phyloP scores from a whole-genome alignment of 208 protist genomes.

The Leishmania martiniquensis region DNA sequence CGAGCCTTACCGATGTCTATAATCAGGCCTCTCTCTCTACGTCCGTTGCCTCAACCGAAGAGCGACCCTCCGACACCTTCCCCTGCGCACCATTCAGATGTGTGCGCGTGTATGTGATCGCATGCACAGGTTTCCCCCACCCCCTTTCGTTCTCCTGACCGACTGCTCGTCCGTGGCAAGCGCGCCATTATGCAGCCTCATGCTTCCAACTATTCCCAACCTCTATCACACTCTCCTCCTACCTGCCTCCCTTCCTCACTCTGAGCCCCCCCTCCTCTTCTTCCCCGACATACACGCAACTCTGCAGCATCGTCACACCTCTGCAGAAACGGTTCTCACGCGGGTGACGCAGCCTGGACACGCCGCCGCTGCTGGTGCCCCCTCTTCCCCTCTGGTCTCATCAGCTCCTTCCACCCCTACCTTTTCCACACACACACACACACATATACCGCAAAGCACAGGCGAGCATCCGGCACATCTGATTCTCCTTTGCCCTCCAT shows the following conservation, averaged over 20 bases:
- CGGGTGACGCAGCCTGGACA: background rate
- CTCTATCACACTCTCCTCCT: background rate
- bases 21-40: constrained; percentile 5
- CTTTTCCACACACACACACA: background rate
- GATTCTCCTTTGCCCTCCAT: background rate
- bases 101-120: background rate
- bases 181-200: background rate
- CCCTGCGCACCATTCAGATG: background rate
- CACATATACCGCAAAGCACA: background rate
- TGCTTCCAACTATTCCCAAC: background rate
- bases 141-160: background rate
- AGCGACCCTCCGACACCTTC: background rate
- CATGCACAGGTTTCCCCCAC: background rate
- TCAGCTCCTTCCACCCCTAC: too few species aligned
- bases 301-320: background rate
- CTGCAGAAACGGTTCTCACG: background rate
- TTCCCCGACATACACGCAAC: background rate
- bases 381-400: background rate
- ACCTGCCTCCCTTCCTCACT: background rate
- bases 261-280: too few species aligned
- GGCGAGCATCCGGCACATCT: background rate
- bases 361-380: background rate
- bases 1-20: background rate
- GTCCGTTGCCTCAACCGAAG: constrained; percentile 7
- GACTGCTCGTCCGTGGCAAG: background rate